Base-by-base conservation (phyloP, 164 flowering plant species). In the Chloranthus sessilifolius region DNA sequence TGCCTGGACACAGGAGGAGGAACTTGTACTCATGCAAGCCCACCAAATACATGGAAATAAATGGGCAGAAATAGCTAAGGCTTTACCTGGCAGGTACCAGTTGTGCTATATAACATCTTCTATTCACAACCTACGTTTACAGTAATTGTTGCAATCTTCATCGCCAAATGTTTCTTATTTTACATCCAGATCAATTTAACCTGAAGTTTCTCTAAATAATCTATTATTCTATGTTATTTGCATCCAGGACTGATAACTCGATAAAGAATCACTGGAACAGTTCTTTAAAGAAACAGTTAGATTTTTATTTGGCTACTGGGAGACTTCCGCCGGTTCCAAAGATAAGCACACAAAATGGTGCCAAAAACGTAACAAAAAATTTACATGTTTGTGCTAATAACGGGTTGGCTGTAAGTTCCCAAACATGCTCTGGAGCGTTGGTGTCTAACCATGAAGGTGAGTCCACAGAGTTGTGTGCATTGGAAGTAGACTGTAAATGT, bases 231-330 rank as follows among this genome's bases (percentile, higher is more conserved):
- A n/a, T n/a, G n/a, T n/a, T n/a, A n/a, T n/a, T n/a, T n/a, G n/a
- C n/a, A 25, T 71, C 62, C 82, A 92, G 99, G 83, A 94, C 97
- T 52, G 97, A 94, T 49, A 94, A 89, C 55, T 69, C 97, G 43
- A 94, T 89, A 63, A 89, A 88, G 79, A 94, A 94, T 70, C 99
- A 89, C 65, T 94, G 97, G 99, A 89, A 89, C 69, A 94, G 97
- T 67, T 89, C 95, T 45, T 67, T 94, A 60, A 89, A 80, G 85
- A 86, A 87, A 61, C 82, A 89, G 62, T 41, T 82, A 39, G 92
- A 84, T 60, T 83, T 81, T 63, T 85, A 82, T 59, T 44, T 80
- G 67, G 80, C 76, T 35, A 80, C 85, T 24, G 97, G 91, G 37
- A 71, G 71, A 44, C 86, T 85, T 56, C 91, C 82, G 5, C 79